A percentile compares a stretch with the other conserved stretches of the same genome.
These are phyloP conservation scores for Penicillium coffeae DNA, from an alignment of 495 filamentous ascomycete genomes.

Conservation along the genomic window DNA sequence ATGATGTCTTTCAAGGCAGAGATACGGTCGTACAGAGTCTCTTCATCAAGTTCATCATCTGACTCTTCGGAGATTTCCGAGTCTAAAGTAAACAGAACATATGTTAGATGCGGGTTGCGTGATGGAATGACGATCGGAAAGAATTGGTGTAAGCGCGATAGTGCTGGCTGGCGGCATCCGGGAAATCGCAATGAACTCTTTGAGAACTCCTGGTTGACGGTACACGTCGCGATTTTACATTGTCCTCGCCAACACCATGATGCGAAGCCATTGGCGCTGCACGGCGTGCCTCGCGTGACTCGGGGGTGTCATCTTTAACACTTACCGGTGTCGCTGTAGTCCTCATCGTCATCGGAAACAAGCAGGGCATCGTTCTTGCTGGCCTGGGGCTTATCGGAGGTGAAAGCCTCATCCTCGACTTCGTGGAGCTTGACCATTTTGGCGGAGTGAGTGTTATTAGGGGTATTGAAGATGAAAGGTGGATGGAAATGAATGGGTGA, in stretches of 20 bases:
- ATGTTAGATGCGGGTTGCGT: conserved; percentile 21
- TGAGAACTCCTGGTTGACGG: background rate
- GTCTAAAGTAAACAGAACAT: conserved; percentile 22
- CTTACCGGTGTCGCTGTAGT: conserved; percentile 87
- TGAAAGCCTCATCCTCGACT: conserved; percentile 93
- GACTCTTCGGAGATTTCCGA: conserved; percentile 53
- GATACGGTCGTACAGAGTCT: conserved; percentile 74
- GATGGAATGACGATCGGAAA: conserved; percentile 10
- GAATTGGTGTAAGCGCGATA: background rate
- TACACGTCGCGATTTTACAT: background rate
- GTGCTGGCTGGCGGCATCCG: background rate
- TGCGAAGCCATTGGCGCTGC: background rate
- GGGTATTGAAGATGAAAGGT: conserved; percentile 11
- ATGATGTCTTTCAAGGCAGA: conserved; percentile 88
- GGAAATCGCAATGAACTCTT: background rate
- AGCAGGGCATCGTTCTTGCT: conserved; percentile 45
- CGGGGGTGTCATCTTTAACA: conserved; percentile 12
- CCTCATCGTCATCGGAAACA: conserved; percentile 75
- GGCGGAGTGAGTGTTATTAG: conserved; percentile 22
- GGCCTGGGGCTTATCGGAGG: conserved; percentile 60
- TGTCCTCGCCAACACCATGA: background rate
- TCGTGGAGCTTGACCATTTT: conserved; percentile 96
- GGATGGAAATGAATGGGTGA: conserved; percentile 23
- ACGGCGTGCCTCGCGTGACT: conserved; percentile 7
- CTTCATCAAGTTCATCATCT: conserved; percentile 45